phyloP scores from a whole-genome alignment of 2,329 filamentous ascomycete genomes.

The Trichoderma harzianum region DNA sequence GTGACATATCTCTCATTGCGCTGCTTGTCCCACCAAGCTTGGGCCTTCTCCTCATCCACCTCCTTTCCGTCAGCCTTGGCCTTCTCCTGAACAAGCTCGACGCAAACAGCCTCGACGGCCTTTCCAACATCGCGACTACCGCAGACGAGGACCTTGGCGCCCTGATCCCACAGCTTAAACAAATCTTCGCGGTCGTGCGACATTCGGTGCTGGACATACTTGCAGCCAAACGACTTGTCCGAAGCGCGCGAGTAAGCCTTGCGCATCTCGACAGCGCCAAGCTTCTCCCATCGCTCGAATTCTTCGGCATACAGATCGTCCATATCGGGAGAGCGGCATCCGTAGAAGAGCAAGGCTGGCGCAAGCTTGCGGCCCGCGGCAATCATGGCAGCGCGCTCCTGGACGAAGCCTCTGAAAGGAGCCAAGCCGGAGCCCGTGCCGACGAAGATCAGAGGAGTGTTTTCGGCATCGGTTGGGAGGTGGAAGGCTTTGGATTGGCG shows the following conservation, averaged over 20 bases:
- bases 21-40: conserved; percentile 47
- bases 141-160: conserved; percentile 61
- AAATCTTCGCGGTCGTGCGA: conserved; percentile 36
- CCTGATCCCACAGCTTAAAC: conserved; percentile 38
- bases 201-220: conserved; percentile 47
- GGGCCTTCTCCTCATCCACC: conserved; percentile 38
- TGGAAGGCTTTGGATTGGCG: conserved; percentile 45
- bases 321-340: conserved; percentile 52
- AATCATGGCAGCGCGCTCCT: conserved; percentile 55
- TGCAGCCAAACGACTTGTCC: conserved; percentile 45
- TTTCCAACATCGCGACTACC: conserved; percentile 53
- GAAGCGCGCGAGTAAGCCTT: conserved; percentile 53
- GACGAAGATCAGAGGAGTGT: conserved; percentile 49
- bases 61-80: conserved; percentile 31
- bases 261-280: conserved; percentile 58
- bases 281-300: conserved; percentile 55
- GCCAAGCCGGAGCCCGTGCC: conserved; percentile 56
- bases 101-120: conserved; percentile 41
- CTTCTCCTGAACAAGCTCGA: conserved; percentile 35
- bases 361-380: conserved; percentile 52
- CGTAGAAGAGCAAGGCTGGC: conserved; percentile 62
- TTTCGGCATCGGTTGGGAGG: conserved; percentile 44
- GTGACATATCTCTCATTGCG: conserved; percentile 56
- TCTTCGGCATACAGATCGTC: conserved; percentile 61
- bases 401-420: conserved; percentile 61